Conservation (phyloP, 73 alveolate genomes). For the Paramecium octaurelia region DNA sequence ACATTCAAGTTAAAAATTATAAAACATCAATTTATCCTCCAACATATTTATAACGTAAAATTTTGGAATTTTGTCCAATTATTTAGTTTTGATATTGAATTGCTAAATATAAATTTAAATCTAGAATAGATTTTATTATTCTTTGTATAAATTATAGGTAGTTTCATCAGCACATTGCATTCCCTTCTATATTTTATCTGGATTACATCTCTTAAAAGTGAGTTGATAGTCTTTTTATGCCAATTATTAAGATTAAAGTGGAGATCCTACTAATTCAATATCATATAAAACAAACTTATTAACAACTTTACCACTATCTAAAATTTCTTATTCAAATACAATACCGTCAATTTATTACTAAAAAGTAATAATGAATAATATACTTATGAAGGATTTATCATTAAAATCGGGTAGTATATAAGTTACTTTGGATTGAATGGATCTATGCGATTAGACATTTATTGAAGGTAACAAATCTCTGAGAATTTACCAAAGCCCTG, state of each 20-base stretch:
- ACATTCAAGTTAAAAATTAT: neutral
- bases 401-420: neutral
- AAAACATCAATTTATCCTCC: neutral
- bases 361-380: neutral
- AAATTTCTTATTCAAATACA: neutral
- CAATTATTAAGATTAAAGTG: neutral
- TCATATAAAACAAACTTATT: neutral
- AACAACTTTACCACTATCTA: neutral
- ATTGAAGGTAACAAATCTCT: neutral
- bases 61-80: neutral
- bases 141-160: neutral
- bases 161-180: neutral
- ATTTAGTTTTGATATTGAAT: neutral
- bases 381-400: neutral
- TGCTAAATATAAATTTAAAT: neutral
- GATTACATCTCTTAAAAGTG: neutral
- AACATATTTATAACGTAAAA: neutral
- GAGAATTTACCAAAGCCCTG: neutral
- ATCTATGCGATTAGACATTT: neutral
- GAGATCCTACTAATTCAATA: neutral
- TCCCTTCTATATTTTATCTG: neutral
- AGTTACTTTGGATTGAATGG: neutral
- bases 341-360: neutral
- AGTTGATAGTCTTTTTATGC: neutral
- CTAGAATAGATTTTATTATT: neutral